A percentile compares a stretch with the other conserved stretches of the same genome.
Evolutionary conservation across 169 alveolate species (phyloP).

Genomic region (Condylostoma magnum): DNA sequence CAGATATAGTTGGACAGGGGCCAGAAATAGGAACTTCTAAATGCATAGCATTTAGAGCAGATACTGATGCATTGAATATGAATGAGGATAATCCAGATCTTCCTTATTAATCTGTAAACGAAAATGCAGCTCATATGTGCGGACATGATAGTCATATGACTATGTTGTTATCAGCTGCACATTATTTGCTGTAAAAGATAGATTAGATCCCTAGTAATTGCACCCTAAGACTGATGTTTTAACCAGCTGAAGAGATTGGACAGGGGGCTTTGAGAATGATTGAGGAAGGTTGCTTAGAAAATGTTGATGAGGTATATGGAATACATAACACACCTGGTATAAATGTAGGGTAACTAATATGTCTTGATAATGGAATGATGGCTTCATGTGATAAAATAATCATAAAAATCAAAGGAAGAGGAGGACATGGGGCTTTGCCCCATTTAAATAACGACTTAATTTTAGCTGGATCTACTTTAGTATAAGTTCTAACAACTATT

Average conservation of each 20-base stretch:
- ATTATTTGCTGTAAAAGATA: background rate
- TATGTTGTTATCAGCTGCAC: constrained; percentile 17
- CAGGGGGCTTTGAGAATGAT: constrained; percentile 25
- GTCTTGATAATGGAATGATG: too few species aligned
- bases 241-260: constrained; percentile 34
- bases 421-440: constrained; percentile 26
- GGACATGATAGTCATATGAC: constrained; percentile 32
- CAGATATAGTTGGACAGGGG: background rate
- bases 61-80: constrained; percentile 26
- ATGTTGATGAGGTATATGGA: constrained; percentile 23
- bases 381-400: too few species aligned
- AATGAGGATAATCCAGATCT: background rate
- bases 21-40: background rate
- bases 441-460: constrained; percentile 3
- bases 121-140: constrained; percentile 12
- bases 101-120: background rate
- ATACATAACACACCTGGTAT: constrained; percentile 1
- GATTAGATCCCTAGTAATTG: background rate
- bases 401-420: too few species aligned
- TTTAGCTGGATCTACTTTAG: background rate
- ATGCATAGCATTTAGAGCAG: constrained; percentile 24
- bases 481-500: background rate
- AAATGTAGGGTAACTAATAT: too few species aligned
- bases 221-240: background rate
- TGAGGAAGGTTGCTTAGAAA: background rate